These are phyloP conservation scores for Stachybotrys elegans DNA, from an alignment of 2,329 filamentous ascomycete genomes.

Conservation along the genomic window DNA sequence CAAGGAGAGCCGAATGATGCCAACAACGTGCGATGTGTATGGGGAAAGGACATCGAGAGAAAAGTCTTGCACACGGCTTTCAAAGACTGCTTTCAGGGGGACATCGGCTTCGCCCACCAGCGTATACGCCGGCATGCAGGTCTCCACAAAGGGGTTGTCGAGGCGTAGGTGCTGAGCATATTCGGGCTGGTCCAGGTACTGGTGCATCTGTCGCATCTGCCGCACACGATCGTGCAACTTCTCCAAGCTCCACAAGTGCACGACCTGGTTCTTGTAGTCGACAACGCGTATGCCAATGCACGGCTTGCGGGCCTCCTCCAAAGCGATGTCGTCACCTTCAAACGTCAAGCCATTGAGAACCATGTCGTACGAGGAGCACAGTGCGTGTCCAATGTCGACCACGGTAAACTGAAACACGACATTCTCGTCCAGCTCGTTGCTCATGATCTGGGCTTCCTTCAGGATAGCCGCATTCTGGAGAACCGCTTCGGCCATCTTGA, in stretches of 20 bases:
- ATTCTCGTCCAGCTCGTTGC: constrained; percentile 87
- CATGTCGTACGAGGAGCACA: constrained; percentile 94
- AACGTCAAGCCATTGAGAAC: constrained; percentile 85
- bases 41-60: constrained; percentile 85
- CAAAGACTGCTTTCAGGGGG: constrained; percentile 86
- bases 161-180: constrained; percentile 90
- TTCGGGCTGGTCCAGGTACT: constrained; percentile 92
- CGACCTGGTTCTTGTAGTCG: constrained; percentile 80
- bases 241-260: constrained; percentile 90
- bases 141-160: constrained; percentile 88
- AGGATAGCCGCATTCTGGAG: constrained; percentile 81
- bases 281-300: constrained; percentile 87
- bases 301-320: constrained; percentile 80
- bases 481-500: constrained; percentile 89
- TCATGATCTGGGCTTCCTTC: constrained; percentile 98
- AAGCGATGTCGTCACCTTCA: constrained; percentile 75
- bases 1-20: constrained; percentile 83
- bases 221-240: constrained; percentile 85
- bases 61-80: constrained; percentile 92
- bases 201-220: constrained; percentile 93
- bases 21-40: constrained; percentile 85
- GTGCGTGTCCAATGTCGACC: constrained; percentile 79
- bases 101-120: constrained; percentile 91
- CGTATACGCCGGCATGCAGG: constrained; percentile 87
- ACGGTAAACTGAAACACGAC: constrained; percentile 94